Evolutionary conservation across 106 monocot genomes (phyloP).

Genomic region (Acanthochlamys bracteata): DNA sequence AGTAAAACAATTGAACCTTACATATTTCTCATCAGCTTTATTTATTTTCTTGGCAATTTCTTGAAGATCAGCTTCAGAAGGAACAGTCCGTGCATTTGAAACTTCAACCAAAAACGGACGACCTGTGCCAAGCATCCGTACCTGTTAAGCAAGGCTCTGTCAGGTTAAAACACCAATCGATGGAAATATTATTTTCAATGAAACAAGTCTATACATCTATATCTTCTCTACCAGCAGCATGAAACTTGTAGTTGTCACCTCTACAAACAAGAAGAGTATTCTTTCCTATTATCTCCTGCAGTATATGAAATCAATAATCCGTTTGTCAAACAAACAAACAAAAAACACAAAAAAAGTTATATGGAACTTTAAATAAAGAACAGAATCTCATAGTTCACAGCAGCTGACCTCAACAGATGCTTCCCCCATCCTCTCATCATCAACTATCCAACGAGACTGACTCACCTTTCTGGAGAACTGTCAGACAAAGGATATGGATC

Average conservation of each 20-base stretch:
- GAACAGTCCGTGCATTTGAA: conserved; percentile 55
- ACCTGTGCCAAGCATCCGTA: conserved; percentile 95
- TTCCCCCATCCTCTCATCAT: conserved; percentile 99
- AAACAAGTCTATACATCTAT: conserved; percentile 62
- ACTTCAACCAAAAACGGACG: conserved; percentile 94
- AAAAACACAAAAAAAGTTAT: no score
- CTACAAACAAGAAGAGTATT: conserved; percentile 41
- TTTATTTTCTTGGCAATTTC: conserved; percentile 68
- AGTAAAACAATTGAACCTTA: conserved; percentile 20
- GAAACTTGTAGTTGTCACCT: conserved; percentile 94
- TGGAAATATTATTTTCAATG: neutral
- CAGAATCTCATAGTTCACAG: neutral
- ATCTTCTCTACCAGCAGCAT: conserved; percentile 99
- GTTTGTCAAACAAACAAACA: no score
- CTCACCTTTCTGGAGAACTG: conserved; percentile 93
- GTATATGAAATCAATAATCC: no score
- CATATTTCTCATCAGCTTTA: conserved; percentile 52
- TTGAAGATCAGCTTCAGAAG: conserved; percentile 39
- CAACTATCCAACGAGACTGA: conserved; percentile 96
- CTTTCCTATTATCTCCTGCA: conserved; percentile 83
- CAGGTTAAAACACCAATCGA: conserved; percentile 7
- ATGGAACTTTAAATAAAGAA: no score
- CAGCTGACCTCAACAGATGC: conserved; percentile 88
- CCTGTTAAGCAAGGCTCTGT: conserved; percentile 32
- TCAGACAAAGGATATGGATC: neutral